Percentiles rank a stretch among this genome's conserved stretches.
These are phyloP conservation scores for Elaphomyces granulatus DNA, from an alignment of 495 filamentous ascomycete genomes.

Conservation along the genomic window DNA sequence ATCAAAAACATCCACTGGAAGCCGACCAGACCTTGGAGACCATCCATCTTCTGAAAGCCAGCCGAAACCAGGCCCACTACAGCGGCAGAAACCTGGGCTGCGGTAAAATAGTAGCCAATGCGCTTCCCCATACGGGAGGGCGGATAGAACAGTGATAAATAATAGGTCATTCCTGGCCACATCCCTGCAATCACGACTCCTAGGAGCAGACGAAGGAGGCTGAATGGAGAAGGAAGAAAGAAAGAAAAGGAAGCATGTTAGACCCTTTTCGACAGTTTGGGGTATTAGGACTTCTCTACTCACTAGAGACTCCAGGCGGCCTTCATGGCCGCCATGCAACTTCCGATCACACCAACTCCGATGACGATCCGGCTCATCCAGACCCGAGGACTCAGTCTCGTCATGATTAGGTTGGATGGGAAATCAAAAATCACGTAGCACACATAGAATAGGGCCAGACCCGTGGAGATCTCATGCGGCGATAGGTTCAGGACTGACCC, in stretches of 20 bases:
- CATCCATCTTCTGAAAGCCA: constrained; percentile 86
- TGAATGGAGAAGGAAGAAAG: too few relatives aligned
- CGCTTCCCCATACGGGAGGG: constrained; percentile 73
- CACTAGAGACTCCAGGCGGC: constrained; percentile 78
- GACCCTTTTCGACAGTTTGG: too few relatives aligned
- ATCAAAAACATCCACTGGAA: constrained; percentile 95
- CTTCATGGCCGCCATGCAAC: constrained; percentile 67
- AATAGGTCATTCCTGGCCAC: constrained; percentile 94
- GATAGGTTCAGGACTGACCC: constrained; percentile 48
- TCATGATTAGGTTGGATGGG: constrained; percentile 85
- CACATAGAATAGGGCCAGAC: constrained; percentile 78
- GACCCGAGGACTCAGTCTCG: constrained; percentile 62
- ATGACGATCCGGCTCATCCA: constrained; percentile 93
- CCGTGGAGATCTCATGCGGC: constrained; percentile 63
- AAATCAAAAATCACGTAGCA: constrained; percentile 81
- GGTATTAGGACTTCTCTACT: too few relatives aligned
- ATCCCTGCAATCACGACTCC: constrained; percentile 84
- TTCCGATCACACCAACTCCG: constrained; percentile 70
- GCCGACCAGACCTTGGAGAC: constrained; percentile 56
- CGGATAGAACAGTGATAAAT: constrained; percentile 84
- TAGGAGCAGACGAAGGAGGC: constrained; percentile 68
- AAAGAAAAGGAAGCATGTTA: neutral
- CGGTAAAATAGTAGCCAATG: constrained; percentile 82
- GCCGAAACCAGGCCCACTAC: constrained; percentile 84
- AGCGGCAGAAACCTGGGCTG: constrained; percentile 75